Percentiles rank a stretch among this genome's conserved stretches.
phyloP scores from a whole-genome alignment of 2,329 filamentous ascomycete species.

The Fusarium guadeloupense region DNA sequence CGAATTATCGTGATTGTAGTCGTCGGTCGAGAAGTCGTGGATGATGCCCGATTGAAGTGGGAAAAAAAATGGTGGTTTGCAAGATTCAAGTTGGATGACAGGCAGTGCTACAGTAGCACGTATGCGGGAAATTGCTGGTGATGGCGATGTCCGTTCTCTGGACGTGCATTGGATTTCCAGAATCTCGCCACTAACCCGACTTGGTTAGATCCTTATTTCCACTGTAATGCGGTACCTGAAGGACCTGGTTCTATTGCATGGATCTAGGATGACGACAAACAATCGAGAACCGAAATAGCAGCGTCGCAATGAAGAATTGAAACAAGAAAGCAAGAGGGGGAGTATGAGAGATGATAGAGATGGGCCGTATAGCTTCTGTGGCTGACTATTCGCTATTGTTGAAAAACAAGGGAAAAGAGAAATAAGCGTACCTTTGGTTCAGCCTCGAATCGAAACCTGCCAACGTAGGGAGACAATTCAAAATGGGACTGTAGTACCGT shows the following conservation, averaged over 20 bases:
- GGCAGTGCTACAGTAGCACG: constrained; percentile 33
- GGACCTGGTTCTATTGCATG: constrained; percentile 11
- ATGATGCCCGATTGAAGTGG: constrained; percentile 15
- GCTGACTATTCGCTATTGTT: background rate
- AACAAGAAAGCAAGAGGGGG: background rate
- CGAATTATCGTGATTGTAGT: constrained; percentile 10
- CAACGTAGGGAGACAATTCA: constrained; percentile 5
- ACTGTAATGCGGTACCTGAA: constrained; percentile 42
- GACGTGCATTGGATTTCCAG: constrained; percentile 34
- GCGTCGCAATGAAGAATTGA: constrained; percentile 1
- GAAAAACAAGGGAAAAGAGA: constrained; percentile 8
- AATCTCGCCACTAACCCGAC: constrained; percentile 32
- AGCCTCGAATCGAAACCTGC: background rate
- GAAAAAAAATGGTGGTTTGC: constrained; percentile 32
- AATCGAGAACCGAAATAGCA: constrained; percentile 13
- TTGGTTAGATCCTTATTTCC: constrained; percentile 32
- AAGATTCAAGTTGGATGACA: constrained; percentile 33
- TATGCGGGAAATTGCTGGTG: constrained; percentile 52
- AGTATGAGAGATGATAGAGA: background rate
- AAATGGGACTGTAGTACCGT: constrained; percentile 10
- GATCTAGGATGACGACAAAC: constrained; percentile 27
- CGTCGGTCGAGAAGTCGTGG: constrained; percentile 10
- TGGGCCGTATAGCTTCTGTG: constrained; percentile 3
- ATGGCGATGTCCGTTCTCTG: constrained; percentile 44
- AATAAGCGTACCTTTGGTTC: constrained; percentile 24